A percentile compares a stretch with the other conserved stretches of the same genome.
Evolutionary conservation across 768 basidiomycete species (phyloP).

Genomic region (Zangia roseola): DNA sequence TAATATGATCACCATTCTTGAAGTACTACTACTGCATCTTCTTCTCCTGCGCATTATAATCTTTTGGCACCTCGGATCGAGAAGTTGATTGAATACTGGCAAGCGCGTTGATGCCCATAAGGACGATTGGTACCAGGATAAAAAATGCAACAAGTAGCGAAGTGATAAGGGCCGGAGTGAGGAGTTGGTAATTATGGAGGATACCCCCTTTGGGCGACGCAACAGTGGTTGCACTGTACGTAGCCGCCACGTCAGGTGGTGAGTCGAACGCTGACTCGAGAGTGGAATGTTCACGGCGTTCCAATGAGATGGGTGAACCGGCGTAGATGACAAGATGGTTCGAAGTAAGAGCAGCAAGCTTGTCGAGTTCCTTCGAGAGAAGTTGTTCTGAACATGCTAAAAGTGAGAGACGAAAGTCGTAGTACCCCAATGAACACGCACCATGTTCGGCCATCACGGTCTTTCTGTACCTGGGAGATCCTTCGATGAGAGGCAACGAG

Average conservation of each 20-base stretch:
- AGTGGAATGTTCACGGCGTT: constrained; percentile 41
- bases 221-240: constrained; percentile 31
- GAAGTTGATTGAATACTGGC: constrained; percentile 73
- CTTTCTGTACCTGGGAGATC: constrained; percentile 44
- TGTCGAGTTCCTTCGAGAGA: constrained; percentile 49
- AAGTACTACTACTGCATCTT: constrained; percentile 63
- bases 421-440: constrained; percentile 30
- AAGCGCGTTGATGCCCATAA: constrained; percentile 63
- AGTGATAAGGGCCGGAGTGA: constrained; percentile 73
- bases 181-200: constrained; percentile 70
- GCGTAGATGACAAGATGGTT: constrained; percentile 67
- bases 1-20: constrained; percentile 19
- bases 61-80: constrained; percentile 61
- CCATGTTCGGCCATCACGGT: constrained; percentile 52
- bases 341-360: constrained; percentile 48
- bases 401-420: neutral
- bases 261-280: constrained; percentile 28
- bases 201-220: constrained; percentile 52
- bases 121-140: constrained; percentile 62
- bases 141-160: constrained; percentile 64
- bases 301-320: constrained; percentile 45
- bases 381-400: constrained; percentile 37
- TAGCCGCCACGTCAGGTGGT: constrained; percentile 18
- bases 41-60: constrained; percentile 66
- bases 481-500: constrained; percentile 49